Percentiles rank a stretch among this genome's conserved stretches.
Evolutionary conservation across 805 yeast genomes (phyloP).

Genomic region (Hanseniaspora meyeri): DNA sequence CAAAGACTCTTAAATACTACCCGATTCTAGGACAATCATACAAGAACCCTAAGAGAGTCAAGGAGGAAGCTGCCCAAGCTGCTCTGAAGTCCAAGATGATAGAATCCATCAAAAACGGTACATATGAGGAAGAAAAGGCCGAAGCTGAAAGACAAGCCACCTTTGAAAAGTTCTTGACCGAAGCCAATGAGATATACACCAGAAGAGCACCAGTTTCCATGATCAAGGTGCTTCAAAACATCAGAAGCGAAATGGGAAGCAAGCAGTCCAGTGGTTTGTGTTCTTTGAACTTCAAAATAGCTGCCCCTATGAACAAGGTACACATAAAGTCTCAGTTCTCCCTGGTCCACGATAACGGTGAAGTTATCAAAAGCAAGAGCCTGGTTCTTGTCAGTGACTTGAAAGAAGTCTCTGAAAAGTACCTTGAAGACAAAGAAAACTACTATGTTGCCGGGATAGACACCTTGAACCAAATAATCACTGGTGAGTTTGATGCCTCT

Average conservation of each 20-base stretch:
- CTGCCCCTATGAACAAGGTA: not conserved
- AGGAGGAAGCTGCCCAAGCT: conserved; percentile 2
- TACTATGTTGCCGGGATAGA: conserved; percentile 60
- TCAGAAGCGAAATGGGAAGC: not conserved
- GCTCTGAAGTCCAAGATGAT: conserved; percentile 3
- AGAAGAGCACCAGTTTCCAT: conserved; percentile 2
- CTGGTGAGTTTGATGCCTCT: conserved; percentile 37
- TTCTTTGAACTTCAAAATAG: not conserved
- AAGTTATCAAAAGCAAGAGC: conserved; percentile 33
- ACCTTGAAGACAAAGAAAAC: conserved; percentile 47
- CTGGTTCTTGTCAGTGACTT: conserved; percentile 52
- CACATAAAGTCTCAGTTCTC: not conserved
- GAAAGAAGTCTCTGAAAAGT: conserved; percentile 39
- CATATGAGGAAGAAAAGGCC: conserved; percentile 5
- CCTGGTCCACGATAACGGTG: conserved; percentile 9
- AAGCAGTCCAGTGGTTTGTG: not conserved
- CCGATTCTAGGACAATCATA: conserved; percentile 11
- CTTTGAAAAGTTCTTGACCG: not conserved
- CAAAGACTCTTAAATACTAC: not conserved
- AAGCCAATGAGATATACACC: not conserved
- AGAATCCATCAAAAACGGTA: conserved; percentile 11
- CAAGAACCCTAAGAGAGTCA: conserved; percentile 6
- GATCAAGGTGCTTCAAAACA: not conserved
- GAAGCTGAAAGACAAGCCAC: not conserved
- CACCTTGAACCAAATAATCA: conserved; percentile 48